Evolutionary conservation across 2,329 filamentous ascomycete species (phyloP).

Genomic region (Arthrobotrys sphaeroides): DNA sequence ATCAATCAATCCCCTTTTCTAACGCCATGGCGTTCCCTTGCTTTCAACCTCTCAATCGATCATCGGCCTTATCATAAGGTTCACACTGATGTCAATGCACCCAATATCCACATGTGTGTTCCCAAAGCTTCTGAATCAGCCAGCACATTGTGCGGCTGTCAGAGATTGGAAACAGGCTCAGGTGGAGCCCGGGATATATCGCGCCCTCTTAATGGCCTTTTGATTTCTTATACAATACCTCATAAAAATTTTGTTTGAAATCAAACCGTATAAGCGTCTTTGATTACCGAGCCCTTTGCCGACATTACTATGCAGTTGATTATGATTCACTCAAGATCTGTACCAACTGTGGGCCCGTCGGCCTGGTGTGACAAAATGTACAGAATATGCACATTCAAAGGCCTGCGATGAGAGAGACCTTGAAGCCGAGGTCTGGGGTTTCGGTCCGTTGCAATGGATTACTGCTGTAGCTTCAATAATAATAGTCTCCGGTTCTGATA

Average conservation of each 20-base stretch:
- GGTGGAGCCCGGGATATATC: neutral
- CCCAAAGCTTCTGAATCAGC: neutral
- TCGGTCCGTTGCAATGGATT: neutral
- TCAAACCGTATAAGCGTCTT: neutral
- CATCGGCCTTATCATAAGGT: neutral
- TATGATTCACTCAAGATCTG: neutral
- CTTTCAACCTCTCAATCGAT: neutral
- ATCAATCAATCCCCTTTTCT: neutral
- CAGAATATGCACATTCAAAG: neutral
- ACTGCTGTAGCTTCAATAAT: neutral
- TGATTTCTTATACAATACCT: neutral
- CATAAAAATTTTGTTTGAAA: neutral
- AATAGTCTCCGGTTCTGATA: neutral
- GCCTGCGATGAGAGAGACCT: conserved; percentile 4
- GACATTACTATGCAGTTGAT: conserved; percentile 1
- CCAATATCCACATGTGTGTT: neutral
- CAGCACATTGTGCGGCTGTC: conserved; percentile 26
- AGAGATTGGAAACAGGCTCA: neutral
- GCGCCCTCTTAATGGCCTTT: neutral
- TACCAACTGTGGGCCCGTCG: neutral
- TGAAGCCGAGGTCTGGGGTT: neutral
- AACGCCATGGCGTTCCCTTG: conserved; percentile 18
- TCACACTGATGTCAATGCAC: neutral
- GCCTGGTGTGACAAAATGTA: conserved; percentile 5
- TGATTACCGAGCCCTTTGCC: conserved; percentile 23